Conservation (phyloP, 176 grass and related monocot species). For the Calamus simplicifolius region DNA sequence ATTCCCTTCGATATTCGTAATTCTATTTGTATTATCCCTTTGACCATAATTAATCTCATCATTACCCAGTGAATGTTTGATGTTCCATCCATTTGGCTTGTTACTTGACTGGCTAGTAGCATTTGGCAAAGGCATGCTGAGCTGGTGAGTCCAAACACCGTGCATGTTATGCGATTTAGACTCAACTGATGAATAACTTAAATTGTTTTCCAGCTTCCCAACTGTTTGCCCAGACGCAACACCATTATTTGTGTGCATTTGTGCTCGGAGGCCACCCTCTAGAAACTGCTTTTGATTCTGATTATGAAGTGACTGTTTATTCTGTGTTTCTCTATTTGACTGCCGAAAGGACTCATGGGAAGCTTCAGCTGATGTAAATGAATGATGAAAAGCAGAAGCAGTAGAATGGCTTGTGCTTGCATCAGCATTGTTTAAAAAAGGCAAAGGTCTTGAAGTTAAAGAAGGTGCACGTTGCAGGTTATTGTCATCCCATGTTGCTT, state of each 20-base stretch:
- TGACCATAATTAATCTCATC: no score
- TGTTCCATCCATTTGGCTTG: slow-evolving; percentile 70
- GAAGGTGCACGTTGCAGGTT: slow-evolving; percentile 32
- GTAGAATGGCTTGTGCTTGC: slow-evolving; percentile 39
- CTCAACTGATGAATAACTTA: slow-evolving; percentile 23
- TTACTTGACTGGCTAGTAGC: slow-evolving; percentile 41
- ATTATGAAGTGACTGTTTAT: slow-evolving; percentile 36
- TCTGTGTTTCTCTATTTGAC: slow-evolving; percentile 38
- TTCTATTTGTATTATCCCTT: no score
- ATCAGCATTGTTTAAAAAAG: slow-evolving; percentile 29
- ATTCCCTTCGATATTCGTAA: no score
- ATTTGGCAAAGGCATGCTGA: slow-evolving; percentile 41
- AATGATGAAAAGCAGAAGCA: slow-evolving; percentile 54
- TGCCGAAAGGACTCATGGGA: slow-evolving; percentile 27
- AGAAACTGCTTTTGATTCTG: slow-evolving; percentile 52
- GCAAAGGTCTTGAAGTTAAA: slow-evolving; percentile 8
- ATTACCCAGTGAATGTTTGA: slow-evolving; percentile 21
- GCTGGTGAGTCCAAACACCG: slow-evolving; percentile 64
- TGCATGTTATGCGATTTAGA: slow-evolving; percentile 30
- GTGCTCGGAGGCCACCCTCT: slow-evolving; percentile 48
- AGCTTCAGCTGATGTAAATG: slow-evolving; percentile 29
- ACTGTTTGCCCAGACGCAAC: slow-evolving; percentile 42
- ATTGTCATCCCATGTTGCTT: slow-evolving; percentile 26
- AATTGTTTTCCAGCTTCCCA: slow-evolving; percentile 45
- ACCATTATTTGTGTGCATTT: slow-evolving; percentile 38